Percentiles rank a stretch among this genome's conserved stretches.
Conservation (phyloP, 495 filamentous ascomycete genomes). For the Neurospora sublineolata region DNA sequence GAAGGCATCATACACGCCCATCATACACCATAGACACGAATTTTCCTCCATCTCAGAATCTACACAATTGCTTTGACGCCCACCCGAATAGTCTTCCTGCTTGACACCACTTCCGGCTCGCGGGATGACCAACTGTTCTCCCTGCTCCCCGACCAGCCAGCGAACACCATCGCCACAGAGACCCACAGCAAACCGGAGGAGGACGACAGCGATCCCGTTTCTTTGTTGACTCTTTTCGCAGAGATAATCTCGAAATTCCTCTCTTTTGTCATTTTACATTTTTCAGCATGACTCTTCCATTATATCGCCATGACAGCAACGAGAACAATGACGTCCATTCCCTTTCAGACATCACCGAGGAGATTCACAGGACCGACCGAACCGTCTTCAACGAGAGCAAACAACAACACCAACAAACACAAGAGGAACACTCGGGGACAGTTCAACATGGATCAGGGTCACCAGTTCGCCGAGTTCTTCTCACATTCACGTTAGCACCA, state of each 20-base stretch:
- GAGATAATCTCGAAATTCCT: not conserved
- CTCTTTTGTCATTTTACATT: not conserved
- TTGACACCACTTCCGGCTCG: not conserved
- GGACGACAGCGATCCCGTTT: not conserved
- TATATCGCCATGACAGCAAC: not conserved
- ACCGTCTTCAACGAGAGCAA: not conserved
- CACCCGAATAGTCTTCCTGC: not conserved
- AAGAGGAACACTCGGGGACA: not conserved
- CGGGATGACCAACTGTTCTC: not conserved
- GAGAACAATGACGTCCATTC: not conserved
- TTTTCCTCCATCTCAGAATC: not conserved
- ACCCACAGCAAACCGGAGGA: not conserved
- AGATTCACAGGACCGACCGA: not conserved
- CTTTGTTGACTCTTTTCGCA: not conserved
- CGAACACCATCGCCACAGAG: not conserved
- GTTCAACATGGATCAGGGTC: not conserved
- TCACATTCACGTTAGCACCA: constrained; percentile 16
- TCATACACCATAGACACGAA: not conserved
- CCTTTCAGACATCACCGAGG: not conserved
- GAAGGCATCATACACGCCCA: not conserved
- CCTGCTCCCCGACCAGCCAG: not conserved
- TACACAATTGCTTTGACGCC: not conserved
- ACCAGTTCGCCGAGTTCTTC: not conserved
- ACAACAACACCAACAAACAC: not conserved
- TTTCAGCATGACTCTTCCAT: not conserved